Conservation (phyloP, 2,329 filamentous ascomycete species). For the Orbilia quercus region DNA sequence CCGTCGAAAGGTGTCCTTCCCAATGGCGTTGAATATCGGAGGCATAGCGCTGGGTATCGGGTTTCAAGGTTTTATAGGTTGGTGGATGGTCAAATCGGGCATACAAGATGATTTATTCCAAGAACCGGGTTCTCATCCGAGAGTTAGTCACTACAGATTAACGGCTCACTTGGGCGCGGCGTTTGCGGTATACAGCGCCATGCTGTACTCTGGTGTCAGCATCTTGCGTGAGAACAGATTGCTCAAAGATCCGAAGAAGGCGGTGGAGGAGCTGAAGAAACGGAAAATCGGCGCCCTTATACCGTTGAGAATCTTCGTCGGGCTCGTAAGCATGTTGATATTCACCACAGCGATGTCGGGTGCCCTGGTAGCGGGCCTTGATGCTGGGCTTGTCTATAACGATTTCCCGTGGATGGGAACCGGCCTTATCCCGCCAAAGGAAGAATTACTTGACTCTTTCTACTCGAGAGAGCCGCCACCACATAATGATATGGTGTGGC, state of each 20-base stretch:
- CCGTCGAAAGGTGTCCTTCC: conserved; percentile 78
- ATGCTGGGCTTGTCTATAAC: conserved; percentile 98
- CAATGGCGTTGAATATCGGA: conserved; percentile 79
- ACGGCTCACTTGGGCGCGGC: conserved; percentile 89
- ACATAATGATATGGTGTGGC: conserved; percentile 86
- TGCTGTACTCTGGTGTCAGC: conserved; percentile 87
- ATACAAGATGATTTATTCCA: conserved; percentile 95
- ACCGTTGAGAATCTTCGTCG: conserved; percentile 45
- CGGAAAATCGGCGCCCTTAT: conserved; percentile 33
- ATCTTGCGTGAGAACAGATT: conserved; percentile 82
- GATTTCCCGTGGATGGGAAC: conserved; percentile 96
- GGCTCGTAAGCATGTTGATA: conserved; percentile 69
- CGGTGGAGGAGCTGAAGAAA: conserved; percentile 70
- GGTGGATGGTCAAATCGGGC: conserved; percentile 99
- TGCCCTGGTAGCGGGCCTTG: conserved; percentile 85
- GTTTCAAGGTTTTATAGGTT: conserved; percentile 93
- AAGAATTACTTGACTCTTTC: conserved; percentile 58
- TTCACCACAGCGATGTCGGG: conserved; percentile 91
- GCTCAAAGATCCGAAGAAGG: conserved; percentile 74
- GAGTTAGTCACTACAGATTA: conserved; percentile 93
- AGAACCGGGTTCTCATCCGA: conserved; percentile 81
- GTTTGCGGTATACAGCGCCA: conserved; percentile 91
- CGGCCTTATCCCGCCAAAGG: conserved; percentile 80
- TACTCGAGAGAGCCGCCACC: conserved; percentile 57
- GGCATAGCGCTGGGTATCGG: conserved; percentile 91